A percentile compares a stretch with the other conserved stretches of the same genome.
Evolutionary conservation across 2,329 filamentous ascomycete genomes (phyloP).

Genomic region (Penicillium sp.): DNA sequence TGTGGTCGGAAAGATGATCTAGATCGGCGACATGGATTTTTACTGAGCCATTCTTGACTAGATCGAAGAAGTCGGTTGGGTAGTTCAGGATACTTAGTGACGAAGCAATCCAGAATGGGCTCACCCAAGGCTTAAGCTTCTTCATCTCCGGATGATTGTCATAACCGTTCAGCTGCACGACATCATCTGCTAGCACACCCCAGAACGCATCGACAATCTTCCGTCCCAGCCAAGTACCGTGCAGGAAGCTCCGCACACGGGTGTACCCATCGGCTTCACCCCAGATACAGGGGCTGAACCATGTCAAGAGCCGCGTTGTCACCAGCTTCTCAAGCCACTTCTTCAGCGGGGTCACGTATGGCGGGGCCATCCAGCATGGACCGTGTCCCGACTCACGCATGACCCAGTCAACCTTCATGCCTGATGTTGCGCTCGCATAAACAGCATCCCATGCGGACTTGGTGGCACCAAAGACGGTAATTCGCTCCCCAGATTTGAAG

Average conservation of each 20-base stretch:
- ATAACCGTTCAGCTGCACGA: conserved; percentile 49
- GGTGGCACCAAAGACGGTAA: conserved; percentile 58
- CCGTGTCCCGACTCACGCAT: conserved; percentile 45
- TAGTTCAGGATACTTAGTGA: conserved; percentile 64
- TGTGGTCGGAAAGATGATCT: conserved; percentile 44
- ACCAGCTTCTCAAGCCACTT: conserved; percentile 68
- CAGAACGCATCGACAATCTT: conserved; percentile 55
- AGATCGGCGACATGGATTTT: conserved; percentile 59
- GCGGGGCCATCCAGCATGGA: conserved; percentile 41
- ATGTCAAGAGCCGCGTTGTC: conserved; percentile 66
- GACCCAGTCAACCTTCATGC: conserved; percentile 49
- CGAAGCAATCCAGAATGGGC: conserved; percentile 55
- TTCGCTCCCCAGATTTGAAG: conserved; percentile 32
- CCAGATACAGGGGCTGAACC: conserved; percentile 76
- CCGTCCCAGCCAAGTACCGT: conserved; percentile 54
- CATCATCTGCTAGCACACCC: conserved; percentile 51
- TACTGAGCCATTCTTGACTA: conserved; percentile 56
- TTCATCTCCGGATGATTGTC: conserved; percentile 45
- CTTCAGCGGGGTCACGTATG: conserved; percentile 66
- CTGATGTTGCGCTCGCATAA: conserved; percentile 57
- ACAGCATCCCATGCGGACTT: conserved; percentile 67
- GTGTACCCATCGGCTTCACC: conserved; percentile 61
- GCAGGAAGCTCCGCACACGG: conserved; percentile 48
- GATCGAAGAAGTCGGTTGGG: conserved; percentile 56
- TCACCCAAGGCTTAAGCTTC: conserved; percentile 49